Evolutionary conservation across 1,139 yeast genomes (phyloP), one percentile per base, ranked within the genome.

Genomic region (Geotrichum australiense): DNA sequence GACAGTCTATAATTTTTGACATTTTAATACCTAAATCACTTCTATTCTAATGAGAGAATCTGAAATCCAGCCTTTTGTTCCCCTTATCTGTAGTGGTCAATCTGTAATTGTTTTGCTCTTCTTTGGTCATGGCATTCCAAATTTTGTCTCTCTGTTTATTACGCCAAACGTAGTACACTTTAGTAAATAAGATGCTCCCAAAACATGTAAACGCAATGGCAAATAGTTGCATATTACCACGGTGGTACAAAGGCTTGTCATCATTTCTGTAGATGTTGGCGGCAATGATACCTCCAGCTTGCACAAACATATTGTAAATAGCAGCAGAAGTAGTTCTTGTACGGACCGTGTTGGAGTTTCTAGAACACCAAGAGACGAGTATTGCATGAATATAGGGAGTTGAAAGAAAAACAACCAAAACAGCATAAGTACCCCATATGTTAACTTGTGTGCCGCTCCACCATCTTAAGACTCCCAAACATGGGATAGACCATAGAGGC

Each of bases 261-360:
- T 68, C 70, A 1, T 59, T 56, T 42, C 77, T 64, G 58, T 78
- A 79, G 18, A 78, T 66, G 51, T 76, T 73, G 18, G 72, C 61
- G 2, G 72, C 64, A 3, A 70, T 62, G 41, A 78, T 70, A 32
- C 63, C 57, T 2, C 78, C 79, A 2, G 73, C 58, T 55, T 79
- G 86, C 1, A 74, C 78, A 50, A 67, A 67, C 63, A 78, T 76
- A 27, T 43, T 79, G 58, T 76, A 77, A 30, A 78, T 47, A 0
- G 85, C 78, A 2, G 80, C 70, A 21, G 77, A 66, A 5, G 79
- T 71, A 0, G 83, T 72, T 49, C 86, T 65, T 4, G 74, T 65
- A 27, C 76, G 62, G 23, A 78, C 76, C 23, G 78, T 67, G 50
- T 75, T 74, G 12, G 82, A 67, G 52, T 78, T 78, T 42, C 73